Evolutionary conservation across 164 flowering plant genomes (phyloP), one percentile per base, ranked within the genome.

Genomic region (Chimonanthus salicifolius): DNA sequence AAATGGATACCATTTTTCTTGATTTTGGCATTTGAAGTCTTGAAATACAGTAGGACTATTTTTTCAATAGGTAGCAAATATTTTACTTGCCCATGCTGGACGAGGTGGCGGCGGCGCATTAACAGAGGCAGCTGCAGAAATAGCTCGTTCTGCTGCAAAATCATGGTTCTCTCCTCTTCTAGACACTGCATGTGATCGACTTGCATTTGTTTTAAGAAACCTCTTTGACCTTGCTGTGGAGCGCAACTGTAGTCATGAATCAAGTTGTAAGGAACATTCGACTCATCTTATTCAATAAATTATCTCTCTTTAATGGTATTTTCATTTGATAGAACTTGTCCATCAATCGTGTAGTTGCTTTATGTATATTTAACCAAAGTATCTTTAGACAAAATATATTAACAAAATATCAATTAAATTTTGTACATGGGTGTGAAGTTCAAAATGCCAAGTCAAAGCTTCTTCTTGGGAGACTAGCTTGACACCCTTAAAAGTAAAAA

Each of bases 151-250:
- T 51, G 95, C 99, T 76, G 98, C 99, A 2, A 74, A 87, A 68
- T 90, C 97, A 54, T 96, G 98, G 98, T 89, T 96, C 62, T 87
- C 98, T 80, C 98, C 97, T 66, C 97, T 96, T 71, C 88, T 96
- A 74, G 98, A 94, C 72, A 87, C 94, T 64, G 95, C 95, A 64
- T 92, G 98, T 84, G 98, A 94, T 75, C 85, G 99, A 71, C 99
- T 96, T 82, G 94, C 97, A 67, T 91, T 85, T 89, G 99, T 96
- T 64, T 79, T 96, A 73, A 84, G 83, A 54, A 90, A 84, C 75
- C 95, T 96, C 73, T 96, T 94, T 81, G 97, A 94, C 74, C 81
- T 96, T 84, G 92, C 99, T 62, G 76, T 87, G 11, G 95, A 94
- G 85, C 85, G 99, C 75, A 86, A 87, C 74, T 87, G 60, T 64